These are phyloP conservation scores for Rhizophagus sp. DNA, from an alignment of 192 early-diverging fungal genomes.

Conservation along the genomic window DNA sequence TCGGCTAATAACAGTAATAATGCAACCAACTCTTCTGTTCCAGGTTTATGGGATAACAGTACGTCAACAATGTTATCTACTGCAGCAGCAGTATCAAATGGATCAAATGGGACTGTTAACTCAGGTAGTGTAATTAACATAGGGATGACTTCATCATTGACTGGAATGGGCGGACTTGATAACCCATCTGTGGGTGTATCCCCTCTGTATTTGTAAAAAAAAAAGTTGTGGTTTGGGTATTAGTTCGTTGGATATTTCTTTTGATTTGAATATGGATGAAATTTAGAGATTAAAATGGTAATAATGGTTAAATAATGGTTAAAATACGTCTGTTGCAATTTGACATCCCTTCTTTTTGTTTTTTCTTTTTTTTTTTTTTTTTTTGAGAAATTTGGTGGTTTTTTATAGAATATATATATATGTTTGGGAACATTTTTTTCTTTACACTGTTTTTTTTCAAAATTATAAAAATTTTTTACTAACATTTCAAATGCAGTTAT, in stretches of 20 bases:
- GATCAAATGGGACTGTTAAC: neutral
- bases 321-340: too few species aligned
- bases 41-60: conserved; percentile 16
- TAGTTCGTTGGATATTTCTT: neutral
- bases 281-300: neutral
- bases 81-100: neutral
- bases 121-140: conserved; percentile 5
- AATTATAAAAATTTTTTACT: neutral
- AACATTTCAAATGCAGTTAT: neutral
- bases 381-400: too few species aligned
- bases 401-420: neutral
- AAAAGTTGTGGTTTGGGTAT: neutral
- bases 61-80: neutral
- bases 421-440: neutral
- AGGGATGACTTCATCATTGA: neutral
- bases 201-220: conserved; percentile 5
- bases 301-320: too few species aligned
- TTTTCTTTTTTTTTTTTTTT: too few species aligned
- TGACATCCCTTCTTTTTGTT: too few species aligned
- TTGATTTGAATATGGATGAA: neutral
- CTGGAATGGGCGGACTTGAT: conserved; percentile 3
- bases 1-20: neutral
- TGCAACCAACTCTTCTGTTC: neutral
- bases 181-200: neutral
- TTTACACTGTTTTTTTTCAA: neutral